Percentiles rank a stretch among this genome's conserved stretches.
Conservation (phyloP, 805 yeast species). For the Pichia manshurica region DNA sequence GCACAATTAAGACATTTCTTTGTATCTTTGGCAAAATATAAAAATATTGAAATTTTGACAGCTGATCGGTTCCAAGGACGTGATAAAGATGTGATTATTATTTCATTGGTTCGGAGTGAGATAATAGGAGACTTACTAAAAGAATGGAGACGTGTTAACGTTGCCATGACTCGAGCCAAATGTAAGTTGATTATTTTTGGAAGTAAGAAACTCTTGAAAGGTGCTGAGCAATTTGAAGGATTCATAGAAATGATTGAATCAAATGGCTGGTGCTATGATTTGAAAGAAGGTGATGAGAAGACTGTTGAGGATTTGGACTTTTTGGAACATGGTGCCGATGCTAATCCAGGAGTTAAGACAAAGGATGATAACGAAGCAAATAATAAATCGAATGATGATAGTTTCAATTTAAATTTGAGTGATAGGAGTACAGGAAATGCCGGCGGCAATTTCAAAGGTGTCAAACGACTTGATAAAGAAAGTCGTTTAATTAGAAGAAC, state of each 20-base stretch:
- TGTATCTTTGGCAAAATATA: slow-evolving; percentile 22
- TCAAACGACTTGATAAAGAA: neutral
- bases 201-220: slow-evolving; percentile 55
- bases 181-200: slow-evolving; percentile 82
- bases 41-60: slow-evolving; percentile 70
- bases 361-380: too few relatives aligned
- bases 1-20: slow-evolving; percentile 61
- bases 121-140: slow-evolving; percentile 71
- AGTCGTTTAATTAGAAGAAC: slow-evolving; percentile 6
- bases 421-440: neutral
- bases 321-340: neutral
- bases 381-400: too few relatives aligned
- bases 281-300: slow-evolving; percentile 41
- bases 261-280: slow-evolving; percentile 58
- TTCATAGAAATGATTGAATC: slow-evolving; percentile 54
- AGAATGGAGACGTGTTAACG: slow-evolving; percentile 92
- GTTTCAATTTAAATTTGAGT: too few relatives aligned
- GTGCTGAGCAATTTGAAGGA: slow-evolving; percentile 46
- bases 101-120: slow-evolving; percentile 85
- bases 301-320: slow-evolving; percentile 11
- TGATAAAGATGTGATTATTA: slow-evolving; percentile 86
- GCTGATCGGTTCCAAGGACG: slow-evolving; percentile 97
- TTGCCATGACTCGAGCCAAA: slow-evolving; percentile 87
- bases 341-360: too few relatives aligned
- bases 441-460: neutral